phyloP scores from a whole-genome alignment of 1,139 yeast species.

The Geotrichum klebahnii region DNA sequence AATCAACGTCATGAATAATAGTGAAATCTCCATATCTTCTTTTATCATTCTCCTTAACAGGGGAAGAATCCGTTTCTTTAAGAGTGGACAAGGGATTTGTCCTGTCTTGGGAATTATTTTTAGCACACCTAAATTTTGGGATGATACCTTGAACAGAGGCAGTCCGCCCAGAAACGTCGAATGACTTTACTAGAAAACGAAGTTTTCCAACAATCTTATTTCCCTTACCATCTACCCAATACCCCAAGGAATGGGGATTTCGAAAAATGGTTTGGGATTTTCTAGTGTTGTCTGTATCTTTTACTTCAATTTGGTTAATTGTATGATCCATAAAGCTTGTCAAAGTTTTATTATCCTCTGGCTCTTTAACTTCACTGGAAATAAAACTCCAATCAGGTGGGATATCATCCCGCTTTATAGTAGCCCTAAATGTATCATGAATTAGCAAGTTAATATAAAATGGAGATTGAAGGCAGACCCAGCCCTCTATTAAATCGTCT shows the following conservation, averaged over 20 bases:
- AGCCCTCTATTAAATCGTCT: constrained; percentile 82
- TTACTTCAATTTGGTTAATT: neutral
- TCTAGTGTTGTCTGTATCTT: constrained; percentile 1
- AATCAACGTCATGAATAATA: no score
- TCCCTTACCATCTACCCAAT: constrained; percentile 78
- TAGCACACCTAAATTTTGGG: neutral
- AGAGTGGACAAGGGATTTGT: no score
- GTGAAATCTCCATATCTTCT: no score
- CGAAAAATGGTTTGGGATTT: no score
- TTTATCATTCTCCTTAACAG: no score
- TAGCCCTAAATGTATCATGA: constrained; percentile 92
- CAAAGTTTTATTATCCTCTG: constrained; percentile 28
- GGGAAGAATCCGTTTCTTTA: no score
- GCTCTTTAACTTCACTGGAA: constrained; percentile 67
- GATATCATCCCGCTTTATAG: constrained; percentile 75
- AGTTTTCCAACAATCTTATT: constrained; percentile 75
- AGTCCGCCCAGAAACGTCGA: constrained; percentile 75
- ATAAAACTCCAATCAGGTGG: constrained; percentile 81
- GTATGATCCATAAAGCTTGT: no score
- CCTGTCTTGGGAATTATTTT: neutral
- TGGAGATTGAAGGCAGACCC: constrained; percentile 86
- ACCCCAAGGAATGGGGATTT: constrained; percentile 58
- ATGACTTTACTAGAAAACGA: constrained; percentile 63
- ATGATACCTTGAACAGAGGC: constrained; percentile 72
- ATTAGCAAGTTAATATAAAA: constrained; percentile 88